Evolutionary conservation across 192 early-diverging fungal genomes (phyloP).

Genomic region (Kappamyces sp.): DNA sequence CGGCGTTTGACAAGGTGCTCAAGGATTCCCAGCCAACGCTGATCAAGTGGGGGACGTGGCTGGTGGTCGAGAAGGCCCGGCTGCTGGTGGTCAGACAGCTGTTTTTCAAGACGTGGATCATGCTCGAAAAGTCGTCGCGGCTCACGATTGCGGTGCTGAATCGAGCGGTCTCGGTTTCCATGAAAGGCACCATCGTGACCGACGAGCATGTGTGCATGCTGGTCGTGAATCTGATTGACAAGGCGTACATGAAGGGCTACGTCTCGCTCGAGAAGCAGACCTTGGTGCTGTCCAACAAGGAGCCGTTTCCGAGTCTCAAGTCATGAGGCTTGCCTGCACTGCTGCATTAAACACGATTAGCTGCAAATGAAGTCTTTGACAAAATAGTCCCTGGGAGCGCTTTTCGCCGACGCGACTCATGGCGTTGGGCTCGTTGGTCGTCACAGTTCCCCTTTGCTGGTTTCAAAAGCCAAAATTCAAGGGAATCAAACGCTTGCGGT

Average conservation of each 20-base stretch:
- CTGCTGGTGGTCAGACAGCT: slow-evolving; percentile 67
- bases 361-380: too few species aligned
- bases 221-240: slow-evolving; percentile 83
- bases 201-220: slow-evolving; percentile 75
- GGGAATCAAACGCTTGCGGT: too few species aligned
- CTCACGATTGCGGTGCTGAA: slow-evolving; percentile 59
- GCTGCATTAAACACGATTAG: too few species aligned
- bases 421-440: too few species aligned
- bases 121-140: slow-evolving; percentile 46
- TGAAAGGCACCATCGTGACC: slow-evolving; percentile 37
- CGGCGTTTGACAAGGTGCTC: slow-evolving; percentile 65
- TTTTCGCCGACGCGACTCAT: too few species aligned
- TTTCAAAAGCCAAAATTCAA: too few species aligned
- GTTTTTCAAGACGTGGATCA: slow-evolving; percentile 67
- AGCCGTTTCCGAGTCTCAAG: slow-evolving; percentile 67
- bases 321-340: too few species aligned
- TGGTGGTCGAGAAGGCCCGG: slow-evolving; percentile 74
- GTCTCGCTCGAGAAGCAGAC: slow-evolving; percentile 70
- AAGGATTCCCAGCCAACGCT: slow-evolving; percentile 48
- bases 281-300: slow-evolving; percentile 66
- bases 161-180: slow-evolving; percentile 59
- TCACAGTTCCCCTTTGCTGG: too few species aligned
- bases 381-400: too few species aligned
- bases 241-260: slow-evolving; percentile 84
- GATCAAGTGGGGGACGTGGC: slow-evolving; percentile 63